A percentile compares a stretch with the other conserved stretches of the same genome.
phyloP scores from a whole-genome alignment of 2,329 filamentous ascomycete genomes.

The Penicillium sp. region DNA sequence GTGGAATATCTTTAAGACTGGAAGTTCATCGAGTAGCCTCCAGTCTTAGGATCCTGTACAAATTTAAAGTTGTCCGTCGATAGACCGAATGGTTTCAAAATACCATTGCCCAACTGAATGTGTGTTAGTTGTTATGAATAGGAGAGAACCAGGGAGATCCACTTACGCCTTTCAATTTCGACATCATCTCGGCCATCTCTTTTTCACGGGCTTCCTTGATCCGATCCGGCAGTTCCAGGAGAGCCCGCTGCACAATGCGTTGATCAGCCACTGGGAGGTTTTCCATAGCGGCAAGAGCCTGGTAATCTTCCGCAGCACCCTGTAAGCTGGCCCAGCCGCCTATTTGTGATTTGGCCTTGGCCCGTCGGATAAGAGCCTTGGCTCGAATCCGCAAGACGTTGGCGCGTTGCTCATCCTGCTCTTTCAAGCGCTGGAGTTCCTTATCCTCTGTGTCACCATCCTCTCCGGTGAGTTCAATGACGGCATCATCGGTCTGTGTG shows the following conservation, averaged over 20 bases:
- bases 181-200: conserved; percentile 97
- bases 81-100: conserved; percentile 87
- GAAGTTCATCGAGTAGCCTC: conserved; percentile 94
- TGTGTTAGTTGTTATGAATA: conserved; percentile 2
- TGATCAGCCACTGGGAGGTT: conserved; percentile 62
- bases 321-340: conserved; percentile 76
- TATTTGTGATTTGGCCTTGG: conserved; percentile 64
- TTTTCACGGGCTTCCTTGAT: conserved; percentile 74
- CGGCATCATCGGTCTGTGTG: conserved; percentile 22
- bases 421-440: conserved; percentile 40
- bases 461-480: conserved; percentile 49
- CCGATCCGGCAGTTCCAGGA: conserved; percentile 60
- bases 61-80: conserved; percentile 95
- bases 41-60: conserved; percentile 79
- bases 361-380: conserved; percentile 77
- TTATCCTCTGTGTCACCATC: conserved; percentile 39
- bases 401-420: conserved; percentile 47
- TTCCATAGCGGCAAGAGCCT: conserved; percentile 54
- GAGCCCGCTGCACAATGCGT: conserved; percentile 61
- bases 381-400: conserved; percentile 72
- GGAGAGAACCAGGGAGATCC: background rate
- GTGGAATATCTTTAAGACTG: conserved; percentile 26
- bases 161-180: conserved; percentile 75
- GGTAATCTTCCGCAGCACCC: conserved; percentile 76
- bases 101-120: conserved; percentile 73